Percentiles rank a stretch among this genome's conserved stretches.
Conservation (phyloP, 2,329 filamentous ascomycete species). For the Biscogniauxia mediterranea region DNA sequence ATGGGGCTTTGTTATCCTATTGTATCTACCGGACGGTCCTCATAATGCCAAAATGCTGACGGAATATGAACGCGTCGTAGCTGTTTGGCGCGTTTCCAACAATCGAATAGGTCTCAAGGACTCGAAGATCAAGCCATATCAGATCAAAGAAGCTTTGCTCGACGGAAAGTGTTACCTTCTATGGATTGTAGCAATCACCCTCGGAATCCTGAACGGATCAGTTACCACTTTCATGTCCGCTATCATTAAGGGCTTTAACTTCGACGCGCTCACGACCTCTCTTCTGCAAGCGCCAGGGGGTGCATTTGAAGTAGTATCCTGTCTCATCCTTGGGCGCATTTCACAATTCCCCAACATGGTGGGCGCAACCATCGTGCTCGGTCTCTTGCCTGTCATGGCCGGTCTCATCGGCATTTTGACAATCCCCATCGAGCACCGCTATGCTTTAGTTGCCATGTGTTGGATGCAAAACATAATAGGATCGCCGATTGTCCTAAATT, state of each 20-base stretch:
- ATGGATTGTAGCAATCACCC: conserved; percentile 39
- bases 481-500: conserved; percentile 49
- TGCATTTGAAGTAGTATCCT: conserved; percentile 28
- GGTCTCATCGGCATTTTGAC: conserved; percentile 50
- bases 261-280: conserved; percentile 36
- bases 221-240: conserved; percentile 47
- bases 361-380: conserved; percentile 20
- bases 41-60: conserved; percentile 38
- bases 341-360: conserved; percentile 42
- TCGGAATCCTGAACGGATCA: conserved; percentile 49
- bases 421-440: conserved; percentile 43
- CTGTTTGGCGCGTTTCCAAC: conserved; percentile 39
- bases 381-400: conserved; percentile 33
- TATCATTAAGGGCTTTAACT: conserved; percentile 36
- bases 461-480: conserved; percentile 52
- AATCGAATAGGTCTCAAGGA: conserved; percentile 42
- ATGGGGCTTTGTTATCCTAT: conserved; percentile 22
- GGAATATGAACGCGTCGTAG: conserved; percentile 38
- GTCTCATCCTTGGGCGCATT: conserved; percentile 39
- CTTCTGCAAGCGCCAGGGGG: conserved; percentile 43
- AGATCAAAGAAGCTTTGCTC: conserved; percentile 12
- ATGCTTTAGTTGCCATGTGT: conserved; percentile 50
- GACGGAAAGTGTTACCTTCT: conserved; percentile 38
- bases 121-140: conserved; percentile 30
- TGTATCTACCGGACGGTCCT: conserved; percentile 38